These are phyloP conservation scores for Coix lacrymajobi DNA, from an alignment of 176 grass and related monocot species.

Conservation along the genomic window DNA sequence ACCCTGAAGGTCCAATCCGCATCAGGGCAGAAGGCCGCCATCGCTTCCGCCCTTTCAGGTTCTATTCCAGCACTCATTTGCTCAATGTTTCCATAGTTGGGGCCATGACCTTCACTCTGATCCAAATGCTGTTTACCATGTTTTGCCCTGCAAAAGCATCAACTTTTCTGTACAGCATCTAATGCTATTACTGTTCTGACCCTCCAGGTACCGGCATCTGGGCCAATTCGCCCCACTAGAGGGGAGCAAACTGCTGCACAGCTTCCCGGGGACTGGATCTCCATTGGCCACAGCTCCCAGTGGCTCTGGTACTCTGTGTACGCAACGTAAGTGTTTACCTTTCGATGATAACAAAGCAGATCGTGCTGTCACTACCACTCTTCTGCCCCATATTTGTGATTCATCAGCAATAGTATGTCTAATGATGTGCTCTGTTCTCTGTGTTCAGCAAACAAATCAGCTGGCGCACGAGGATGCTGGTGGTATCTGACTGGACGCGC, in stretches of 20 bases:
- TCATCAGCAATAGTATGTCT: neutral
- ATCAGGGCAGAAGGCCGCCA: conserved; percentile 78
- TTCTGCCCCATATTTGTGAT: neutral
- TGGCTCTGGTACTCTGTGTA: conserved; percentile 99
- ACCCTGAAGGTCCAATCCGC: conserved; percentile 86
- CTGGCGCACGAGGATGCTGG: conserved; percentile 86
- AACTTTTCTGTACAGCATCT: neutral
- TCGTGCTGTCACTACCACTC: conserved; percentile 14
- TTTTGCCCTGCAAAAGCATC: neutral
- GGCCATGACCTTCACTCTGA: neutral
- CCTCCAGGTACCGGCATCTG: conserved; percentile 77
- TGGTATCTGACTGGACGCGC: conserved; percentile 74
- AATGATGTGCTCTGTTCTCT: neutral
- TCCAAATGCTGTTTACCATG: neutral
- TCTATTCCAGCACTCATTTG: neutral
- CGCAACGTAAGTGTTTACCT: conserved; percentile 54
- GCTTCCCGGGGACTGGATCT: conserved; percentile 90
- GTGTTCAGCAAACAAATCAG: conserved; percentile 86
- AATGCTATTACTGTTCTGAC: conserved; percentile 18
- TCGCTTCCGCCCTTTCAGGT: conserved; percentile 86
- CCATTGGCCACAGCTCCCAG: conserved; percentile 82
- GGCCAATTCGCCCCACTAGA: conserved; percentile 91
- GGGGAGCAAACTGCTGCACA: conserved; percentile 94
- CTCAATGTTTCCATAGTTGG: neutral
- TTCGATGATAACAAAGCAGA: neutral